Evolutionary conservation across 2,329 filamentous ascomycete species (phyloP), one percentile per base, ranked within the genome.

Genomic region (Kalaharituber pfeilii): DNA sequence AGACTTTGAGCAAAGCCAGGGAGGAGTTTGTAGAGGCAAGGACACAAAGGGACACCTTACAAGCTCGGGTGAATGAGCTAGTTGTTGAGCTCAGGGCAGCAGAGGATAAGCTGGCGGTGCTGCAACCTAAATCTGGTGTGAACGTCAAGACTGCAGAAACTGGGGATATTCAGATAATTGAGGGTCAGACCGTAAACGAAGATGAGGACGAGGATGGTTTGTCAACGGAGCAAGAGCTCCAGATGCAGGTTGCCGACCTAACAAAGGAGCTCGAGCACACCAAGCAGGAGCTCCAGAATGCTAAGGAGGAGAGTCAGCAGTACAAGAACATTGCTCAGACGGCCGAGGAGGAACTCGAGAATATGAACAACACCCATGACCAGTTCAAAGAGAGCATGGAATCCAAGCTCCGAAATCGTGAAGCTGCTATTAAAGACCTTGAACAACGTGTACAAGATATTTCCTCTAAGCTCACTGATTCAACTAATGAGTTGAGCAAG

Each of bases 351-450:
- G 83, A 88, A 51, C 74, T 96, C 15, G 78, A 86, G 60, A 84
- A 81, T 56, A 73, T 93, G 53, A 82, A 81, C 50, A 79, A 83
- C 30, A 84, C 86, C 0, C 81, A 91, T 57, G 88, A 94, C 49
- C 79, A 91, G 65, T 94, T 87, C 67, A 79, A 80, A n/a, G 79
- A 89, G 62, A 86, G 96, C 64, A 86, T 86, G 67, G 87, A 94
- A 62, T 70, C 73, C 11, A 70, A 83, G 13, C 71, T 94, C 11
- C 74, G 79, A 51, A 79, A 87, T 65, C 95, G 91, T 72, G 82
- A 93, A 56, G 72, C 73, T 6, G 84, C 78, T 64, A 84, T 95
- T 61, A 76, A 79, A 60, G 86, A 95, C 66, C 75, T 96, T 11
- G 78, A 88, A 64, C 81, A 87, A 67, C 81, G 86, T 8, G 74